Base-by-base conservation (phyloP, 1,284 basidiomycete genomes). In the Trichosporon sp. region DNA sequence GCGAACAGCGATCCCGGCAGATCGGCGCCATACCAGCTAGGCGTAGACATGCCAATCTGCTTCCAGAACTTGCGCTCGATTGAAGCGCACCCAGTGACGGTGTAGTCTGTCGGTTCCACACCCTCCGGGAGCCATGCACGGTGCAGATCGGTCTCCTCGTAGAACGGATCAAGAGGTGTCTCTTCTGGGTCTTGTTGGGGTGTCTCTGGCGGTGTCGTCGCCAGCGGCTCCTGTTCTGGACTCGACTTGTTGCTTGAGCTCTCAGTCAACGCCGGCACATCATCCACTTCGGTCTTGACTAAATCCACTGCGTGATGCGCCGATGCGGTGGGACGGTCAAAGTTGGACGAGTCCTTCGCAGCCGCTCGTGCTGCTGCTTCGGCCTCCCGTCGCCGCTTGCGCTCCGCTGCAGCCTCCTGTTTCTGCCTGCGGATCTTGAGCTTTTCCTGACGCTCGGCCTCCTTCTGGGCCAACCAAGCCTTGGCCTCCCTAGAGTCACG, bases 1-100 rank as follows among this genome's bases (percentile, higher is more conserved):
- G 90, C 89, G 78, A 91, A 98, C 2, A 98, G 83, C 0, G 94
- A 93, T 4, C 95, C 84, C 76, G 70, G 27, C 68, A 92, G 89
- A 79, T 99, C 95, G 5, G 96, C 95, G 33, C 95, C 95, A 79
- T 99, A 99, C 95, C 94, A 89, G 60, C 94, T 86, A 19, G 93
- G 85, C 70, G 89, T 90, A 2, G 77, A 77, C 19, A 62, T 61
- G 8, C 92, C 92, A 23, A 96, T 81, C 13, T 91, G 89, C 63
- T 93, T 85, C 95, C 96, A 99, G 78, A 89, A 98, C 66, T 90
- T 86, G 56, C 91, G 84, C 80, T 98, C 95, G 29, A 99, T 85
- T 67, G 89, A 88, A 66, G 87, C 85, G 78, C 95, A 97, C 61
- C 91, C 90, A 66, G 92, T 90, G 2, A 86, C 84, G 0, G 90